These are phyloP conservation scores for Hyaloscypha finlandica DNA, from an alignment of 495 filamentous ascomycete species.

Conservation along the genomic window DNA sequence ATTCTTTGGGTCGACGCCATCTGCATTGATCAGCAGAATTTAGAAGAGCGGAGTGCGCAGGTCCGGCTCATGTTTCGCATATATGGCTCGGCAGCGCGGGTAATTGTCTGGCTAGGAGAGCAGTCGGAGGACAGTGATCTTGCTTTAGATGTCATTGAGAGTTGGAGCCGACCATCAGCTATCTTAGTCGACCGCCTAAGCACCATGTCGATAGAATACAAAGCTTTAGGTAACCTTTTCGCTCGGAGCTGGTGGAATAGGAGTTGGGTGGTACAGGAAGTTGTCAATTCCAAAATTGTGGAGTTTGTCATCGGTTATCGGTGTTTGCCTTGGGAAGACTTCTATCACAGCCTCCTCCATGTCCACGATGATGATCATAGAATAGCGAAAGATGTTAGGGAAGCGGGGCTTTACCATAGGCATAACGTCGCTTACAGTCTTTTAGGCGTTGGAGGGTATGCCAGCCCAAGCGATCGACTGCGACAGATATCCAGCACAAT, in stretches of 20 bases:
- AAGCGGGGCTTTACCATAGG: too few relatives aligned
- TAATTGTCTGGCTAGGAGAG: constrained; percentile 13
- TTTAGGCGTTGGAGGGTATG: neutral
- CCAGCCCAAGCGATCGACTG: neutral
- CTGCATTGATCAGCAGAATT: constrained; percentile 7
- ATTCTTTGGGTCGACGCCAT: too few relatives aligned
- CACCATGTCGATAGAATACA: neutral
- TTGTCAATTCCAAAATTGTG: neutral
- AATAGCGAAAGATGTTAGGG: too few relatives aligned
- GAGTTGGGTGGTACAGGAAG: neutral
- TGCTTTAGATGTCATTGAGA: neutral
- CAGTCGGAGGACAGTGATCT: constrained; percentile 1
- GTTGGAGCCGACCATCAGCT: too few relatives aligned
- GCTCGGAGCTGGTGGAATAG: neutral
- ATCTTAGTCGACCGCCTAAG: neutral
- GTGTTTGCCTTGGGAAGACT: neutral
- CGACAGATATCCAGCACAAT: neutral
- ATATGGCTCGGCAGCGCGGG: neutral
- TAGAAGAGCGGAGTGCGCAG: constrained; percentile 11
- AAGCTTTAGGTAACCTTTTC: neutral
- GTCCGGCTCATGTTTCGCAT: constrained; percentile 8
- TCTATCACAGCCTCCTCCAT: too few relatives aligned
- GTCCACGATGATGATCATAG: too few relatives aligned
- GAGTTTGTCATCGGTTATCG: neutral
- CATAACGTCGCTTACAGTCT: neutral